Base-by-base conservation (phyloP, 176 grass and related monocot genomes). In the Luzula sylvatica region DNA sequence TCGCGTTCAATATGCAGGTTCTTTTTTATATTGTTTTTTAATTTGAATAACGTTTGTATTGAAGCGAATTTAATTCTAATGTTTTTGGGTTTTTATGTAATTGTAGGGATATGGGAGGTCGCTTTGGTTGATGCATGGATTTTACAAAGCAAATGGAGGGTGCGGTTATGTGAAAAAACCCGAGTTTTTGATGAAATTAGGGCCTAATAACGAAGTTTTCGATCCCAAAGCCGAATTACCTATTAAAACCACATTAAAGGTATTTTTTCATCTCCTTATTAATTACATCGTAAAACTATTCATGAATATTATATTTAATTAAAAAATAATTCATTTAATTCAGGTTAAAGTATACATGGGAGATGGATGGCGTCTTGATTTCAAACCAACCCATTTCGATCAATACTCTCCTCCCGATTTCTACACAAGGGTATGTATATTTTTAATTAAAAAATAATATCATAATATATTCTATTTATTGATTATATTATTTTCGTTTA, bases 1-100 rank as follows among this genome's bases (percentile, higher is more conserved):
- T 95, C 65, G 90, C 90, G 42, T 88, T 95, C 64, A 95, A 95
- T 75, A 88, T 95, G 90, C 90, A 88, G 90, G 89, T 95, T 53
- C 13, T 4, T 25, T 45, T 42, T 41, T 65, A 3, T 14, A 59
- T 26, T 55, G 20, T 54, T 54, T 45, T 20, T 55, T 17, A 44
- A 4, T 22, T 20, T 26, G 67, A 58, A 14, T 48, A 24, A n/a
- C 42, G 46, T 38, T 49, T 26, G 26, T 58, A 15, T 19, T 52
- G 48, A 42, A 58, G 3, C 3, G 15, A 8, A 11, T 11, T 8
- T 32, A 21, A 20, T 53, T 57, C 23, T 49, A 23, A 56, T 38
- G 35, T 49, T 5, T 1, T 65, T n/a, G n/a, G 30, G 4, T 26
- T 5, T 14, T 22, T 77, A 29, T 53, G 15, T n/a, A 59, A 38